phyloP scores from a whole-genome alignment of 2,329 filamentous ascomycete species.

The Neopestalotiopsis sp. region DNA sequence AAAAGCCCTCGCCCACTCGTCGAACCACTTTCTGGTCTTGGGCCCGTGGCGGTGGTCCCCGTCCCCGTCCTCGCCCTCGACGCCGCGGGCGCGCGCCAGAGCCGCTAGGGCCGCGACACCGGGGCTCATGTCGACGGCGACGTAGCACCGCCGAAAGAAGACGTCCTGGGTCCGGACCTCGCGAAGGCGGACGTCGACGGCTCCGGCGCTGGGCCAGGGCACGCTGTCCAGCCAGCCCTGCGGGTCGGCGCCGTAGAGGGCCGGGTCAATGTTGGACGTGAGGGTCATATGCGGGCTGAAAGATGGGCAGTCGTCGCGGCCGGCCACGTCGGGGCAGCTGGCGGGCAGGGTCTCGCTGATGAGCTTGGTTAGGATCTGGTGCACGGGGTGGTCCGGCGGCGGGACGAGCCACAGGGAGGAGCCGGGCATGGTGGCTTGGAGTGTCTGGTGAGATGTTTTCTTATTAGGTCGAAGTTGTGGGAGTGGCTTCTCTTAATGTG shows the following conservation, averaged over 20 bases:
- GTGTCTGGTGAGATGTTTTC: background rate
- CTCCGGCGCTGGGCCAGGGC: constrained; percentile 23
- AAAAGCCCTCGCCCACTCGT: constrained; percentile 32
- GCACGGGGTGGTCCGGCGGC: constrained; percentile 30
- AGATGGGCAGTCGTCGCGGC: constrained; percentile 21
- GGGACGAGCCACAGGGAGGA: constrained; percentile 41
- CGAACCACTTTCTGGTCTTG: constrained; percentile 28
- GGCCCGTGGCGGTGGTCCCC: constrained; percentile 11
- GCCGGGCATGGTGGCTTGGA: constrained; percentile 32
- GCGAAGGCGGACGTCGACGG: constrained; percentile 27
- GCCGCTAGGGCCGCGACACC: constrained; percentile 30
- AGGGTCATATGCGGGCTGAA: constrained; percentile 39
- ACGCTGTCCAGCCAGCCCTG: constrained; percentile 37
- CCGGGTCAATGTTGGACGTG: constrained; percentile 33
- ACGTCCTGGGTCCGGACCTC: constrained; percentile 32
- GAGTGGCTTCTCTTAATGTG: background rate
- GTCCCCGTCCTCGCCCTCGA: constrained; percentile 25
- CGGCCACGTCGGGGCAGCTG: constrained; percentile 29
- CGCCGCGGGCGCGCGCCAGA: constrained; percentile 34
- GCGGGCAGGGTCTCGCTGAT: constrained; percentile 28
- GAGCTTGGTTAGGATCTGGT: constrained; percentile 20
- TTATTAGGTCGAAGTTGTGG: background rate
- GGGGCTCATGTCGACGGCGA: constrained; percentile 28
- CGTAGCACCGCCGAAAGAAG: constrained; percentile 37
- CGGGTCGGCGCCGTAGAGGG: constrained; percentile 28